phyloP scores from a whole-genome alignment of 441 rosid species.

The Populus trichocarpa region DNA sequence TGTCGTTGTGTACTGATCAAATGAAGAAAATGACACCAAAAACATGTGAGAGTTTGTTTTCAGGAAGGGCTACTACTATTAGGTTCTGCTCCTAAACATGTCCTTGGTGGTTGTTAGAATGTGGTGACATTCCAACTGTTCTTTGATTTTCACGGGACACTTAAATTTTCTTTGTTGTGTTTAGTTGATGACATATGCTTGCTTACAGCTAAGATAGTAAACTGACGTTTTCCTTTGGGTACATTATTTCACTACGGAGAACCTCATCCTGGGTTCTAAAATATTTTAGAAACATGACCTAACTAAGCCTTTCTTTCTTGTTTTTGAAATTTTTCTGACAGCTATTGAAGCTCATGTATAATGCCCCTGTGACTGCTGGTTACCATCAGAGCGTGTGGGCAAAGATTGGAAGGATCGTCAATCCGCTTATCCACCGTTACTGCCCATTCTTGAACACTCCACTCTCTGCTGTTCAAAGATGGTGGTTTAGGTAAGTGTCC shows the following conservation, averaged over 20 bases:
- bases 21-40: not conserved
- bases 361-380: conserved; percentile 85
- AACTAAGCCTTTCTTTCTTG: not conserved
- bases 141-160: not conserved
- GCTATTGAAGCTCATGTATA: conserved; percentile 96
- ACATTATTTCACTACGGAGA: not conserved
- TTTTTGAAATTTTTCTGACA: conserved; percentile 25
- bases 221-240: not conserved
- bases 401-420: conserved; percentile 60
- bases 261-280: not conserved
- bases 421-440: conserved; percentile 60
- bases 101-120: not conserved
- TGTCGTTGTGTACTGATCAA: not conserved
- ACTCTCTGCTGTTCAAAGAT: conserved; percentile 66
- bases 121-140: not conserved
- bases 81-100: not conserved
- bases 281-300: not conserved
- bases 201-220: not conserved
- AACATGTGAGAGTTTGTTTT: not conserved
- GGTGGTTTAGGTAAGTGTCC: conserved; percentile 78
- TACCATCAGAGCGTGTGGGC: conserved; percentile 94
- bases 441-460: conserved; percentile 79
- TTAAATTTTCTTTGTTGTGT: not conserved
- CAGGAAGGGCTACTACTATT: not conserved
- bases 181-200: not conserved